These are phyloP conservation scores for Citrus mangshanensis DNA, from an alignment of 345 rosid species.

Conservation along the genomic window DNA sequence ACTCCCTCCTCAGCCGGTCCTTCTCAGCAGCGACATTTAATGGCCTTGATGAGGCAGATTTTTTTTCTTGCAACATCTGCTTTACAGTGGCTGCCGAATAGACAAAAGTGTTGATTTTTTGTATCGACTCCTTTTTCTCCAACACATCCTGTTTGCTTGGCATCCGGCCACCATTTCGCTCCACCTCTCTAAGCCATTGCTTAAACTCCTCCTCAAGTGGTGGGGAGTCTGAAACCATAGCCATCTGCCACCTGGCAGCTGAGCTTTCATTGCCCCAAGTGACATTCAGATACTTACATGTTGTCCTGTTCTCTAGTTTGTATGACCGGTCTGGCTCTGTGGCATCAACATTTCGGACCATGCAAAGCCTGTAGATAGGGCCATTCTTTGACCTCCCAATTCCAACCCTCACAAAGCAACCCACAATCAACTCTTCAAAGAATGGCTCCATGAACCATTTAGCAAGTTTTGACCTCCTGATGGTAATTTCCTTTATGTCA, in stretches of 20 bases:
- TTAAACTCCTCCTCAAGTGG: slow-evolving; percentile 89
- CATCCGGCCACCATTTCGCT: slow-evolving; percentile 76
- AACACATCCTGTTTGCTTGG: slow-evolving; percentile 75
- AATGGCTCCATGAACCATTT: slow-evolving; percentile 99
- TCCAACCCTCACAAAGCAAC: slow-evolving; percentile 95
- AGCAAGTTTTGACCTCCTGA: slow-evolving; percentile 84
- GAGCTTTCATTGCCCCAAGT: slow-evolving; percentile 88
- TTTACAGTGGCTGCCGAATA: slow-evolving; percentile 94
- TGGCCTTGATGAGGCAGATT: slow-evolving; percentile 80
- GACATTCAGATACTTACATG: slow-evolving; percentile 81
- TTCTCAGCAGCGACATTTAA: slow-evolving; percentile 95
- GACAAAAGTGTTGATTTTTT: slow-evolving; percentile 64
- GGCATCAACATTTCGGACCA: slow-evolving; percentile 90
- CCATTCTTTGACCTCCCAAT: slow-evolving; percentile 79
- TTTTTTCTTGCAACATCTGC: slow-evolving; percentile 98
- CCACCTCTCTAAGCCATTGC: slow-evolving; percentile 88
- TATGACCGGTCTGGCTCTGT: slow-evolving; percentile 73
- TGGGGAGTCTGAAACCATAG: slow-evolving; percentile 90
- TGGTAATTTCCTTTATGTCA: slow-evolving; percentile 81
- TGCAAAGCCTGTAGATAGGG: slow-evolving; percentile 81
- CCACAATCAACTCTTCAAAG: slow-evolving; percentile 93
- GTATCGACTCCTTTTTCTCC: slow-evolving; percentile 84
- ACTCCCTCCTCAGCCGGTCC: slow-evolving; percentile 81
- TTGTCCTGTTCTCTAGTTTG: slow-evolving; percentile 81
- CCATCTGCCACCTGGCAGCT: slow-evolving; percentile 99